Evolutionary conservation across 1,139 yeast species (phyloP).

Genomic region (Yamadazyma triangularis): DNA sequence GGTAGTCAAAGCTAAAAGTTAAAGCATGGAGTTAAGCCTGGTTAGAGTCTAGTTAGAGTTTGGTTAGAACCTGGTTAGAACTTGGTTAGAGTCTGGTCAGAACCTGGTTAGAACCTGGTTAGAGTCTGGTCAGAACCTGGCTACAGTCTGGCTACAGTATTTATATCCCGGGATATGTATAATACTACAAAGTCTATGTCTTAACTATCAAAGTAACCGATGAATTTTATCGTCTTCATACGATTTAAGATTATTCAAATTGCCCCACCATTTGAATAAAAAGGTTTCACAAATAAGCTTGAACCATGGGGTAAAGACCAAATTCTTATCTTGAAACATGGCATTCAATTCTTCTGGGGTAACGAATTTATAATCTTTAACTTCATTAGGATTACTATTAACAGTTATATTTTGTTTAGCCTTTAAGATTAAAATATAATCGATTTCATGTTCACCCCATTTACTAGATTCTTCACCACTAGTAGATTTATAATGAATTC

Average conservation of each 20-base stretch:
- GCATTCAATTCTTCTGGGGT: constrained; percentile 57
- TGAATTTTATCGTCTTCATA: constrained; percentile 45
- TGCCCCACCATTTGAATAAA: constrained; percentile 91
- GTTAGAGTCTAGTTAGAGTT: too few relatives aligned
- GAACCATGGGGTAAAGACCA: constrained; percentile 96
- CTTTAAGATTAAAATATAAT: constrained; percentile 79
- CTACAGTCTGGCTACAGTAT: too few relatives aligned
- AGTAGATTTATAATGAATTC: constrained; percentile 89
- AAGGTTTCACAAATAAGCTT: constrained; percentile 89
- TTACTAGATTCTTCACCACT: constrained; percentile 57
- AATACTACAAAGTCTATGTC: too few relatives aligned
- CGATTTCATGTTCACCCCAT: constrained; percentile 99
- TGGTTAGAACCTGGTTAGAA: too few relatives aligned
- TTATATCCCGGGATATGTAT: too few relatives aligned
- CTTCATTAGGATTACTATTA: constrained; percentile 72
- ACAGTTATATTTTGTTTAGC: constrained; percentile 53
- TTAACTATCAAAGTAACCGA: constrained; percentile 24
- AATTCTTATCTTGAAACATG: constrained; percentile 65
- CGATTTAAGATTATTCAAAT: constrained; percentile 51
- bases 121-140: too few relatives aligned
- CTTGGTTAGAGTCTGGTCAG: too few relatives aligned
- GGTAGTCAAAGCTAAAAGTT: too few relatives aligned
- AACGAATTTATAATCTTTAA: constrained; percentile 76
- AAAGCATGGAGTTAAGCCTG: too few relatives aligned
- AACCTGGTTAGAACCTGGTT: too few relatives aligned